These are phyloP conservation scores for Stephanodiscus minutulus DNA, from an alignment of 108 stramenopile species.

Conservation along the genomic window DNA sequence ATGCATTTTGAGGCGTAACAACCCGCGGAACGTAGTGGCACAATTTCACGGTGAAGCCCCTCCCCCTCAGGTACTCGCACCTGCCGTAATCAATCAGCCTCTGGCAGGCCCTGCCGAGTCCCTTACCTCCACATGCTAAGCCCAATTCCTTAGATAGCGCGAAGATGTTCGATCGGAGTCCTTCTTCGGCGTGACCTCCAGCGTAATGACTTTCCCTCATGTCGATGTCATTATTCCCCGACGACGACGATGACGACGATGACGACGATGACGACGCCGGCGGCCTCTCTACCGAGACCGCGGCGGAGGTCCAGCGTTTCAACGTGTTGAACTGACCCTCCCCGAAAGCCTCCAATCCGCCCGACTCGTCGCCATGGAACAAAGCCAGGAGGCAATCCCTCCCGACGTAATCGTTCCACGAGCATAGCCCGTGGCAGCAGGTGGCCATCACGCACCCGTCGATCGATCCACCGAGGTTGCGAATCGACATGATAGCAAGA, in stretches of 20 bases:
- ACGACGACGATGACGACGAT: too few species aligned
- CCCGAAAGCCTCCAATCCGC: constrained; percentile 60
- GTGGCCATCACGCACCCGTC: constrained; percentile 79
- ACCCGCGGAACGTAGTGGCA: constrained; percentile 67
- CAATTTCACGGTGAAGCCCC: constrained; percentile 32
- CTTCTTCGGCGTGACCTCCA: background rate
- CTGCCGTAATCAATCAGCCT: constrained; percentile 80
- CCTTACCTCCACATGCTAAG: constrained; percentile 69
- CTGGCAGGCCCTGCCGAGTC: constrained; percentile 85
- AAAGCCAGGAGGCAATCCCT: constrained; percentile 59
- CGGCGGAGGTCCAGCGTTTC: constrained; percentile 70
- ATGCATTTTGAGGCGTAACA: constrained; percentile 82
- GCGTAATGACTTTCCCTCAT: constrained; percentile 17
- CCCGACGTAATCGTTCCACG: constrained; percentile 81
- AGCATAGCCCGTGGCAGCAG: constrained; percentile 87
- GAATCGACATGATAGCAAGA: constrained; percentile 72
- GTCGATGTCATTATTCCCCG: constrained; percentile 2
- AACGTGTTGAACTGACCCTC: constrained; percentile 71
- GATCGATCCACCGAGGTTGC: constrained; percentile 37
- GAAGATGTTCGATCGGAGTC: constrained; percentile 19
- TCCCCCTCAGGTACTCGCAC: constrained; percentile 58
- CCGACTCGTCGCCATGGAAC: constrained; percentile 25
- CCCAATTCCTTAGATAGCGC: constrained; percentile 52
- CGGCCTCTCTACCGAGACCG: constrained; percentile 46
- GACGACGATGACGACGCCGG: too few species aligned